These are phyloP conservation scores for Cercophora scortea DNA, from an alignment of 495 filamentous ascomycete genomes.

Conservation along the genomic window DNA sequence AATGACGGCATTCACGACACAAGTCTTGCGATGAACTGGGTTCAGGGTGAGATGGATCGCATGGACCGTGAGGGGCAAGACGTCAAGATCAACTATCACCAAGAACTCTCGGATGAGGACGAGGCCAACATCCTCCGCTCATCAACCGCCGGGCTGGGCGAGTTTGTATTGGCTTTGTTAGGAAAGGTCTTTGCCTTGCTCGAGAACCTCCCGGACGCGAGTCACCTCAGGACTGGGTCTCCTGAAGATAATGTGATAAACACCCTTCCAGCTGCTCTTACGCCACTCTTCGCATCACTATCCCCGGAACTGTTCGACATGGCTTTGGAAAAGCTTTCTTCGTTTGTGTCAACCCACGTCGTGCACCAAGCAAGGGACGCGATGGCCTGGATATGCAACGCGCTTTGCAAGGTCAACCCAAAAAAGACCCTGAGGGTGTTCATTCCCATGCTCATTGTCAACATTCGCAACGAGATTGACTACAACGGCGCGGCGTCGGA, in stretches of 20 bases:
- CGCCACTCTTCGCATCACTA: conserved; percentile 82
- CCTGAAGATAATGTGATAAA: conserved; percentile 98
- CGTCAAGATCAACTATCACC: conserved; percentile 76
- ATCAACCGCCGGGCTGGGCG: conserved; percentile 85
- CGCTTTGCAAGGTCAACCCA: conserved; percentile 87
- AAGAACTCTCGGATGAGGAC: conserved; percentile 73
- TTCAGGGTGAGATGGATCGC: conserved; percentile 82
- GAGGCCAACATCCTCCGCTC: conserved; percentile 91
- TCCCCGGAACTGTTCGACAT: conserved; percentile 91
- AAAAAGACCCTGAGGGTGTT: conserved; percentile 85
- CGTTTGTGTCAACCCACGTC: conserved; percentile 91
- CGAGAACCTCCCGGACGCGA: conserved; percentile 89
- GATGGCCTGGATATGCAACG: conserved; percentile 98
- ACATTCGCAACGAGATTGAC: conserved; percentile 93
- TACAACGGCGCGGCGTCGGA: conserved; percentile 96
- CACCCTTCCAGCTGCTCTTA: conserved; percentile 85
- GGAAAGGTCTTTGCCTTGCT: conserved; percentile 92
- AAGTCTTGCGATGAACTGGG: conserved; percentile 85
- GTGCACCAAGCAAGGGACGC: conserved; percentile 96
- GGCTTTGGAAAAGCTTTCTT: conserved; percentile 80
- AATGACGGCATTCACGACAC: conserved; percentile 62
- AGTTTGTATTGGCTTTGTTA: conserved; percentile 83
- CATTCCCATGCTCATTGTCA: conserved; percentile 78
- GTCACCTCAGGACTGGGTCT: conserved; percentile 76
- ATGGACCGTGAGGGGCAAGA: conserved; percentile 84